Percentiles rank a stretch among this genome's conserved stretches.
phyloP scores from a whole-genome alignment of 139 green algal species.

The Chlorella sorokiniana region DNA sequence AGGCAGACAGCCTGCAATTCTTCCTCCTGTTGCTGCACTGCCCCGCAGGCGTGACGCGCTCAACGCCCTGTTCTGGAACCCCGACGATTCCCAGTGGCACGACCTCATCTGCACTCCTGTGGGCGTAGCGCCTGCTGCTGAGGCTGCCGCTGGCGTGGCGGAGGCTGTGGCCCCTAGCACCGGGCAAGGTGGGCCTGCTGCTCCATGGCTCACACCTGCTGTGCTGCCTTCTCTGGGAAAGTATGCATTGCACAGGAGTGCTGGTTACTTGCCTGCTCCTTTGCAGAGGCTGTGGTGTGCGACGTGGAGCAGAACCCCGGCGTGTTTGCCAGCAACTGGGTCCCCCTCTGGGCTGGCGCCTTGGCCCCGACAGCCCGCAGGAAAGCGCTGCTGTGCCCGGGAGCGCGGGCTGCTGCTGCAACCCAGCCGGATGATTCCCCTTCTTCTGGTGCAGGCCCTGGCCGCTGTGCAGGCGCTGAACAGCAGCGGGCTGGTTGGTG shows the following conservation, averaged over 20 bases:
- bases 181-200: too few relatives aligned
- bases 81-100: not conserved
- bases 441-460: slow-evolving; percentile 25
- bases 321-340: slow-evolving; percentile 28
- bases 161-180: too few relatives aligned
- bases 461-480: slow-evolving; percentile 17
- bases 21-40: not conserved
- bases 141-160: not conserved
- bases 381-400: not conserved
- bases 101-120: slow-evolving; percentile 18
- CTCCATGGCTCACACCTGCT: too few relatives aligned
- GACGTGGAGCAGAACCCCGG: slow-evolving; percentile 1
- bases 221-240: not conserved
- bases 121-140: not conserved
- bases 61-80: slow-evolving; percentile 7
- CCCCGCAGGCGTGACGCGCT: slow-evolving; percentile 4
- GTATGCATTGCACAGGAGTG: too few relatives aligned
- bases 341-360: slow-evolving; percentile 16
- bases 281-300: not conserved
- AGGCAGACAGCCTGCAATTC: too few relatives aligned
- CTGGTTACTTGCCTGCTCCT: not conserved
- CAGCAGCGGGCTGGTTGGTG: not conserved
- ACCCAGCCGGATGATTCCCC: too few relatives aligned
- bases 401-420: too few relatives aligned
- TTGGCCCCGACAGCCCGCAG: slow-evolving; percentile 3